Evolutionary conservation across 2,329 filamentous ascomycete genomes (phyloP), one percentile per base, ranked within the genome.

Genomic region (Aspergillus brunneoviolaceus): DNA sequence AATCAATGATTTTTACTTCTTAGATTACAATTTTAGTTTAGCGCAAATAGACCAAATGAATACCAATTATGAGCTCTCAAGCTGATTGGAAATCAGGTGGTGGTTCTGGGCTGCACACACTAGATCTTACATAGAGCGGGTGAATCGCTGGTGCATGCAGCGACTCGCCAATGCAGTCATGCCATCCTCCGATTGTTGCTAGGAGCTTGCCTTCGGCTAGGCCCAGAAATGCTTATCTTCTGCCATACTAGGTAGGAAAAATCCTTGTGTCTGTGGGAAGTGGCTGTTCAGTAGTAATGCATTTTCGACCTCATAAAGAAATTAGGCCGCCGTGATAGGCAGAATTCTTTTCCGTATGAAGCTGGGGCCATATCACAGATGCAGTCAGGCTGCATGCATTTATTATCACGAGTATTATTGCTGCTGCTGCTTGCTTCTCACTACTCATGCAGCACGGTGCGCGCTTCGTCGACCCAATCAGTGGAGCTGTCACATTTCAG

Each of bases 401-500:
- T 25, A 16, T 42, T 29, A 47, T 42, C 27, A 27, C 27, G 7
- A 27, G 27, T 7, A 9, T 29, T 48, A n/a, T 35, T 35, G 42
- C 51, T 54, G 35, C 35, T 9, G 16, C 11, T 55, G 45, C 42
- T 47, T 29, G 25, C 52, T 55, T 31, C 33, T 31, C 31, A 29
- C 16, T 19, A 29, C 16, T 19, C 11, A n/a, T 21, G 31, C 53
- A 48, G 53, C 53, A 55, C n/a, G 27, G 27, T 49, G 53, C 53
- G 53, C 53, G 53, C 53, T 55, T 55, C 53, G 12, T 31, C 35
- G 27, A 21, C 4, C 53, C 53, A 55, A 55, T 55, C 53, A 55
- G 53, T 6, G 27, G 27, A 35, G 21, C 42, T 45, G 53, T 55
- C 53, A 55, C 53, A 55, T 48, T 47, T 29, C 53, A 35, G 47